Evolutionary conservation across 495 filamentous ascomycete genomes (phyloP), one percentile per base, ranked within the genome.

Genomic region (Geoglossum glabrum): DNA sequence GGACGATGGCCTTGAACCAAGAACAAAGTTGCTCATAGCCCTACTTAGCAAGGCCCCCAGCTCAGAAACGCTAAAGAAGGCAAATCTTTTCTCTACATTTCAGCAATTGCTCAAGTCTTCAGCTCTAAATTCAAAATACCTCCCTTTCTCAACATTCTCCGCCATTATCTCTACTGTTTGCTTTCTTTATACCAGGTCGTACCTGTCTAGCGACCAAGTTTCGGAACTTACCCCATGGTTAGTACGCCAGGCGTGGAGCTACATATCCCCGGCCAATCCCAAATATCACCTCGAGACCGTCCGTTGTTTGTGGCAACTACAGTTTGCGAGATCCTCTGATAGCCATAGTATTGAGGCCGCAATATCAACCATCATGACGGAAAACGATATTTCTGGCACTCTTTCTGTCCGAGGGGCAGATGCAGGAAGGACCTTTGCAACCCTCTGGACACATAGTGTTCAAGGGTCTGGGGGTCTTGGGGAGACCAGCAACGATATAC

Each of bases 231-330:
- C 90, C 19, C 74, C 81, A 11, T 71, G 77, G 26, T 68, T 95
- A 21, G 80, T 92, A 15, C 74, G 72, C 15, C 74, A 80, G 59
- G 72, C 90, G 0, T 97, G 90, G 90, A 61, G 70, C 26, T 89
- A 84, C 65, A 71, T 96, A 34, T 86, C 87, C 0, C 82, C 86
- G 25, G 70, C 82, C 21, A 82, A 81, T 57, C 90, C 88, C 0
- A 93, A 93, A 64, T 90, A 90, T 61, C 92, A 95, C 66, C 87
- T 97, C 25, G 90, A 97, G 67, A 81, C 87, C 34, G 86, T 93
- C 50, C 83, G 85, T 54, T 85, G 80, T 60, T 69, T 97, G 15
- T 93, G 90, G 85, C 79, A 85, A 54, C 70, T 97, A 46, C 87
- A 97, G 62, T 79, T 78, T 9, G 25, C 54, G 0, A 76, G 79